Evolutionary conservation across 306 rosid genomes (phyloP), one percentile per base, ranked within the genome.

Genomic region (Pueraria montana): DNA sequence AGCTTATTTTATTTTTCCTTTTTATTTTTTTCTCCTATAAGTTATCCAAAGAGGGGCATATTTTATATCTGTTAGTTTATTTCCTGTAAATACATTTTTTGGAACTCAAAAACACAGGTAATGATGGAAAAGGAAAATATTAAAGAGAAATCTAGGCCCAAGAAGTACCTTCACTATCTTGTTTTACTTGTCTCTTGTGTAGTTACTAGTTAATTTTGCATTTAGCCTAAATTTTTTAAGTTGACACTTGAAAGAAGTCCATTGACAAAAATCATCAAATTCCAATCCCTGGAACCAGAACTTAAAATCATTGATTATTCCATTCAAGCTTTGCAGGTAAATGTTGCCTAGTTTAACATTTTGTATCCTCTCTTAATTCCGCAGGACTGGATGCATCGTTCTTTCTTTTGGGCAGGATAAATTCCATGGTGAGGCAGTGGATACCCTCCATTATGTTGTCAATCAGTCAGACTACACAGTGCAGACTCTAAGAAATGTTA

Each of bases 391-490:
- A 17, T 90, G 98, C 59, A 72, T 91, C 17, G 74, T 92, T 81
- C 93, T 94, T 40, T 90, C 93, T 23, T 87, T 94, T 21, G 98
- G 98, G 64, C 98, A 94, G 85, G 85, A 82, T 70, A 86, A 88
- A 40, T 94, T 94, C 85, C 93, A 90, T 27, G 76, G 78, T 2
- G 98, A 94, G 89, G 94, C 89, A 24, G 21, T 90, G 88, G 80
- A 70, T 50, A 94, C 98, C 49, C 87, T 94, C 61, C 83, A 84
- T 34, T 94, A 85, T 36, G 93, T 94, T 11, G 96, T 94, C 12
- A 94, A 94, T 78, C 97, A 92, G 64, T 91, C 97, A 2, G 94
- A 91, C 81, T 94, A 91, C 82, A 94, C 96, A 0, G 98, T 92
- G 64, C 74, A 88, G 74, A 94, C 88, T 45, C 92, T 94, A 49